phyloP scores from a whole-genome alignment of 768 basidiomycete genomes.

The Leccinum obscurum region DNA sequence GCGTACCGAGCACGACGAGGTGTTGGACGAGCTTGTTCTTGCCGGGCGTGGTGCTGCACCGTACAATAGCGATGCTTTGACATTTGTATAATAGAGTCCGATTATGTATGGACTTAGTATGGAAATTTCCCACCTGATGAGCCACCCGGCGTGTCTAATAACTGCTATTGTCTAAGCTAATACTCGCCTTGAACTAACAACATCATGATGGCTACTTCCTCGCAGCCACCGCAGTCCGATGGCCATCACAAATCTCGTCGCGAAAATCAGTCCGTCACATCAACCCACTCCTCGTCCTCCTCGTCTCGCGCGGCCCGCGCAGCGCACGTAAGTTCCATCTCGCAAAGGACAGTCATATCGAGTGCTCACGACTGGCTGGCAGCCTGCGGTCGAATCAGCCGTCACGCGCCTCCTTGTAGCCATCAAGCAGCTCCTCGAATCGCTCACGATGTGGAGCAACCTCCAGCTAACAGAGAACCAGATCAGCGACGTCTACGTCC shows the following conservation, averaged over 20 bases:
- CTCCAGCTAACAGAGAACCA: conserved; percentile 68
- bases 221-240: conserved; percentile 21
- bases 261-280: conserved; percentile 54
- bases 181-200: background rate
- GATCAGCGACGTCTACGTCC: conserved; percentile 97
- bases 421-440: conserved; percentile 92
- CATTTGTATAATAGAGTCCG: background rate
- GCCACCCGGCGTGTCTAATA: conserved; percentile 6
- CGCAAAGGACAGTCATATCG: background rate
- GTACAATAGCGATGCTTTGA: conserved; percentile 17
- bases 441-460: conserved; percentile 82
- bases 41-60: conserved; percentile 49
- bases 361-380: background rate
- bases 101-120: background rate
- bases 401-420: conserved; percentile 92
- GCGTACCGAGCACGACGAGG: conserved; percentile 67
- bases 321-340: conserved; percentile 26
- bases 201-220: conserved; percentile 24
- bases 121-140: conserved; percentile 23
- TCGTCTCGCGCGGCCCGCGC: conserved; percentile 23
- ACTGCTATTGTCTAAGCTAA: too few relatives aligned
- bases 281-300: conserved; percentile 39
- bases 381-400: conserved; percentile 86
- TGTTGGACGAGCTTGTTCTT: conserved; percentile 64
- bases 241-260: conserved; percentile 52